These are phyloP conservation scores for Sophora flavescens DNA, from an alignment of 306 rosid genomes.

Conservation along the genomic window DNA sequence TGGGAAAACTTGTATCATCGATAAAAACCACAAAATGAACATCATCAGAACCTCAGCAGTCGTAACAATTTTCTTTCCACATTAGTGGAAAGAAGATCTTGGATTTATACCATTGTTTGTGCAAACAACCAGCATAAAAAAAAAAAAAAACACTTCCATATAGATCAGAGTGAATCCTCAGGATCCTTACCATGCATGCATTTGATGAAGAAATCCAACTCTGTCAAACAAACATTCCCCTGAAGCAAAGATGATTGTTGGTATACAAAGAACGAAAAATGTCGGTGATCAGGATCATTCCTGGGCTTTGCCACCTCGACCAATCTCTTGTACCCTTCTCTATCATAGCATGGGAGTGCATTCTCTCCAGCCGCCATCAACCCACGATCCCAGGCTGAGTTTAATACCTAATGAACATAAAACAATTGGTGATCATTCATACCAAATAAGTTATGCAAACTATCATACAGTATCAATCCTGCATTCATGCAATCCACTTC, in stretches of 20 bases:
- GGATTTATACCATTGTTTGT: neutral
- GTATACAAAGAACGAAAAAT: constrained; percentile 79
- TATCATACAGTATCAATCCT: constrained; percentile 21
- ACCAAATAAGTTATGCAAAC: constrained; percentile 30
- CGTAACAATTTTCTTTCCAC: neutral
- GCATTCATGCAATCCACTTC: constrained; percentile 19
- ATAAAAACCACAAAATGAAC: neutral
- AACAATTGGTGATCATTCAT: constrained; percentile 29
- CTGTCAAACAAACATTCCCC: constrained; percentile 75
- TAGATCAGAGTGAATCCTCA: constrained; percentile 33
- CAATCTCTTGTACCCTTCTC: constrained; percentile 80
- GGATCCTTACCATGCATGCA: constrained; percentile 90
- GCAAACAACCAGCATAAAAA: neutral
- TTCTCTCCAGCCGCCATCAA: constrained; percentile 86
- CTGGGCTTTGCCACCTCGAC: constrained; percentile 90
- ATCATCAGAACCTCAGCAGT: neutral
- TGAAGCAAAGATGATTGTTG: constrained; percentile 80
- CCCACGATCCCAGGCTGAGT: constrained; percentile 89
- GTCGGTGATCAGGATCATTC: constrained; percentile 86
- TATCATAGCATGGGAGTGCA: constrained; percentile 73
- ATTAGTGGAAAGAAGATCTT: neutral
- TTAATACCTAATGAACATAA: constrained; percentile 65
- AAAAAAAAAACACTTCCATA: neutral
- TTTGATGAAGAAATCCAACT: constrained; percentile 85
- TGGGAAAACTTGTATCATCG: neutral